A percentile compares a stretch with the other conserved stretches of the same genome.
Evolutionary conservation across 2,329 filamentous ascomycete species (phyloP).

Genomic region (Xylariaceae sp.): DNA sequence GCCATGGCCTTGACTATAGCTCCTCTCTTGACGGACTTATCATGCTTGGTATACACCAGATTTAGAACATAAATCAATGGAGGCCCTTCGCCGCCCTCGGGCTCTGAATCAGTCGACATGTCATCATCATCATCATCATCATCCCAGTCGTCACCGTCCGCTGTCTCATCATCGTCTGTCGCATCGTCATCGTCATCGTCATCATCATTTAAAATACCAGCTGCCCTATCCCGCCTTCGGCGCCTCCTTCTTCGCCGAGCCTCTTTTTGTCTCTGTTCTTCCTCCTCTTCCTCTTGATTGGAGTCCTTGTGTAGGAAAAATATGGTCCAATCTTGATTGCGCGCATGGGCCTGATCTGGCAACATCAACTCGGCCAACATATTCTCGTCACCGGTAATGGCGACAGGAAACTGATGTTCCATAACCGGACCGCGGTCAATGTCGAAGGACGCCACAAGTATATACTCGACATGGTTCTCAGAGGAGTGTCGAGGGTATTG

Average conservation of each 20-base stretch:
- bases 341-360: conserved; percentile 90
- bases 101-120: conserved; percentile 54
- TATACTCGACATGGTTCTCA: conserved; percentile 98
- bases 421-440: conserved; percentile 94
- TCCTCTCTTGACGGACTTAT: conserved; percentile 87
- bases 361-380: conserved; percentile 99
- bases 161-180: conserved; percentile 48
- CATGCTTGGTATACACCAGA: conserved; percentile 95
- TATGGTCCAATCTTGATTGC: conserved; percentile 97
- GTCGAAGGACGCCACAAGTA: conserved; percentile 94
- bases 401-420: conserved; percentile 95
- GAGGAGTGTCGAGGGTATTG: conserved; percentile 70
- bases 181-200: conserved; percentile 43
- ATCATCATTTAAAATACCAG: conserved; percentile 45
- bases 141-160: conserved; percentile 43
- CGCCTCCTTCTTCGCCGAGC: conserved; percentile 49
- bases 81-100: conserved; percentile 73
- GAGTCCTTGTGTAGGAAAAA: conserved; percentile 98
- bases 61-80: conserved; percentile 96
- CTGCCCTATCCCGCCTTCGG: conserved; percentile 48
- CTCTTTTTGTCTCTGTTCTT: conserved; percentile 57
- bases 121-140: conserved; percentile 42
- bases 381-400: conserved; percentile 94
- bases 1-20: conserved; percentile 98
- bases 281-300: conserved; percentile 75